Percentiles rank a stretch among this genome's conserved stretches.
These are phyloP conservation scores for Eutrema japonicum DNA, from an alignment of 345 rosid species.

Conservation along the genomic window DNA sequence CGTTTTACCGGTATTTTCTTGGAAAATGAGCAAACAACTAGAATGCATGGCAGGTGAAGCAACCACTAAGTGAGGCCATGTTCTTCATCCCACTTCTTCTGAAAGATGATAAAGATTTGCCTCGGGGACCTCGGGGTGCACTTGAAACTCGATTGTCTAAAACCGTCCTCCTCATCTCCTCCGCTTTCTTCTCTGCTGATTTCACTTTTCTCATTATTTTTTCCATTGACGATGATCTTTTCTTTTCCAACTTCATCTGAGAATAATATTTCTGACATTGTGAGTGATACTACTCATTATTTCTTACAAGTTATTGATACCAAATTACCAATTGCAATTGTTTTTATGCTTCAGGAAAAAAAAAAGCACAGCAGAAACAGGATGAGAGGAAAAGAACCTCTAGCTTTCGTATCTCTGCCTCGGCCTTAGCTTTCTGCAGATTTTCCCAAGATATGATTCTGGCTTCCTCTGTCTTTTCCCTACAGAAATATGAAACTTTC, in stretches of 20 bases:
- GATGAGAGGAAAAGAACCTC: slow-evolving; percentile 62
- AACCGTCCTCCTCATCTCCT: slow-evolving; percentile 83
- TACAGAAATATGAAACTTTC: slow-evolving; percentile 39
- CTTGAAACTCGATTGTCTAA: slow-evolving; percentile 57
- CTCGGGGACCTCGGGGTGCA: slow-evolving; percentile 44
- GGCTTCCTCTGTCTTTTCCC: slow-evolving; percentile 84
- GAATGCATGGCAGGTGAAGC: slow-evolving; percentile 87
- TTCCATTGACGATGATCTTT: slow-evolving; percentile 88
- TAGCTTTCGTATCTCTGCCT: slow-evolving; percentile 88
- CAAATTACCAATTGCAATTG: not conserved
- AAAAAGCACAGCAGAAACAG: not conserved
- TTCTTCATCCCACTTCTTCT: slow-evolving; percentile 55
- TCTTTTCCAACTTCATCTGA: slow-evolving; percentile 98
- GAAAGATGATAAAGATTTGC: slow-evolving; percentile 50
- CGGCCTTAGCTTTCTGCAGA: slow-evolving; percentile 98
- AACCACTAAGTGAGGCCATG: slow-evolving; percentile 75
- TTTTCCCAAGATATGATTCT: slow-evolving; percentile 96
- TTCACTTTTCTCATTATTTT: slow-evolving; percentile 88
- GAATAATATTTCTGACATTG: slow-evolving; percentile 15
- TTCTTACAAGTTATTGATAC: not conserved
- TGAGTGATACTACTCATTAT: slow-evolving; percentile 20
- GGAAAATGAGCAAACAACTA: slow-evolving; percentile 39
- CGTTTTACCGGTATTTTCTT: slow-evolving; percentile 20
- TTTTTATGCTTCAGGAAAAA: not conserved
- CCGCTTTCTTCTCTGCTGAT: slow-evolving; percentile 94